phyloP scores from a whole-genome alignment of 345 rosid genomes.

The Dimocarpus longan region DNA sequence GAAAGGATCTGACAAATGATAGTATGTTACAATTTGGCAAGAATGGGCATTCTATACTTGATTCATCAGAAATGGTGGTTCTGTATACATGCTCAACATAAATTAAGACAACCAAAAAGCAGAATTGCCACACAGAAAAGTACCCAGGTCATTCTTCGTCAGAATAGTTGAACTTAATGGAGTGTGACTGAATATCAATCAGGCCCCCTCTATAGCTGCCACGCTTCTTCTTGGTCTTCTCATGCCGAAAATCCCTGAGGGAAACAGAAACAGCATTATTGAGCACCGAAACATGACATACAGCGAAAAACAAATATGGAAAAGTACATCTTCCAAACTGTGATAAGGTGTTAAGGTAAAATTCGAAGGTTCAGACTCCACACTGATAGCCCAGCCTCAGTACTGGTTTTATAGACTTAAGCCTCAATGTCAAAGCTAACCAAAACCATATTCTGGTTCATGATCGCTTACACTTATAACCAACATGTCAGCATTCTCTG shows the following conservation, averaged over 20 bases:
- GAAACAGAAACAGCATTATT: background rate
- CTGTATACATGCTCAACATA: background rate
- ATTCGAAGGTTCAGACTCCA: too few relatives aligned
- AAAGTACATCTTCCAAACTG: too few relatives aligned
- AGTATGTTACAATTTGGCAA: background rate
- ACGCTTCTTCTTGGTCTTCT: constrained; percentile 98
- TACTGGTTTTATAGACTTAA: too few relatives aligned
- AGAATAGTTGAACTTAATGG: constrained; percentile 79
- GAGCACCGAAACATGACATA: too few relatives aligned
- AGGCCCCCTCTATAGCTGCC: constrained; percentile 93
- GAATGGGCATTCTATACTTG: background rate
- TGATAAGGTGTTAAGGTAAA: too few relatives aligned
- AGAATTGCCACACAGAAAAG: background rate
- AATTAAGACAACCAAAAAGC: background rate
- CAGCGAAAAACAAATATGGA: too few relatives aligned
- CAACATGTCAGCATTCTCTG: too few relatives aligned
- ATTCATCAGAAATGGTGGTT: background rate
- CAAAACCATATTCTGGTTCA: too few relatives aligned
- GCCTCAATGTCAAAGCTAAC: too few relatives aligned
- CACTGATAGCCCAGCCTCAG: too few relatives aligned
- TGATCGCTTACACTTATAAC: too few relatives aligned
- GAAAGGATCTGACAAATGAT: background rate
- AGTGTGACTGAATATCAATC: constrained; percentile 80
- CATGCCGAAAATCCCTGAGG: constrained; percentile 86
- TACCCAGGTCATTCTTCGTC: constrained; percentile 57